These are phyloP conservation scores for Apiospora sp. DNA, from an alignment of 2,329 filamentous ascomycete genomes.

Conservation along the genomic window DNA sequence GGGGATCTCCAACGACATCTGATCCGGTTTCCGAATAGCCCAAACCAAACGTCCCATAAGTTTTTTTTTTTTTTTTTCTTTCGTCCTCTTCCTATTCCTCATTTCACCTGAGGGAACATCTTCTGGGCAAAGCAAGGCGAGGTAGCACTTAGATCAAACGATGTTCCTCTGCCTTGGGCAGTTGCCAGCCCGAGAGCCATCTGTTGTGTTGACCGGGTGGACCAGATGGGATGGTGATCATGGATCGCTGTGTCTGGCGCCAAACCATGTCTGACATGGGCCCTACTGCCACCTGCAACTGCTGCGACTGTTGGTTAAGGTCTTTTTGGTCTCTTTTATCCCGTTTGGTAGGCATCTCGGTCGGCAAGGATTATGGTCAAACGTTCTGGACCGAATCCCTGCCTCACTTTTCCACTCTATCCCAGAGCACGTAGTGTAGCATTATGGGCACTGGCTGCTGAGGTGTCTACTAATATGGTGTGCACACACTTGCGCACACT, in stretches of 20 bases:
- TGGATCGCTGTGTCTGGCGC: slow-evolving; percentile 24
- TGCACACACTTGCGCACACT: neutral
- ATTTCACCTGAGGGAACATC: neutral
- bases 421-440: neutral
- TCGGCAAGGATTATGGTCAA: neutral
- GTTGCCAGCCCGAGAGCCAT: slow-evolving; percentile 14
- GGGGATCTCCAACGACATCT: neutral
- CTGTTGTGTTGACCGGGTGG: neutral
- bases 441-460: slow-evolving; percentile 6
- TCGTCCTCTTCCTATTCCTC: too few species aligned
- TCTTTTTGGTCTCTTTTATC: neutral
- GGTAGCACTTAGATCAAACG: neutral
- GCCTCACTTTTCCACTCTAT: slow-evolving; percentile 10
- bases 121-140: neutral
- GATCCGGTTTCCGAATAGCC: slow-evolving; percentile 6
- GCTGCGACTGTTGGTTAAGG: neutral
- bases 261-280: slow-evolving; percentile 17
- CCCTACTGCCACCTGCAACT: neutral
- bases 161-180: neutral
- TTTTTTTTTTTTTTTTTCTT: neutral
- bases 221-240: slow-evolving; percentile 21
- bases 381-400: slow-evolving; percentile 1
- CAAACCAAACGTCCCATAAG: slow-evolving; percentile 10
- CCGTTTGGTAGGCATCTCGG: neutral
- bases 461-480: neutral